A percentile compares a stretch with the other conserved stretches of the same genome.
Evolutionary conservation across 176 grass and related monocot species (phyloP).

Genomic region (Miscanthus lutarioriparius): DNA sequence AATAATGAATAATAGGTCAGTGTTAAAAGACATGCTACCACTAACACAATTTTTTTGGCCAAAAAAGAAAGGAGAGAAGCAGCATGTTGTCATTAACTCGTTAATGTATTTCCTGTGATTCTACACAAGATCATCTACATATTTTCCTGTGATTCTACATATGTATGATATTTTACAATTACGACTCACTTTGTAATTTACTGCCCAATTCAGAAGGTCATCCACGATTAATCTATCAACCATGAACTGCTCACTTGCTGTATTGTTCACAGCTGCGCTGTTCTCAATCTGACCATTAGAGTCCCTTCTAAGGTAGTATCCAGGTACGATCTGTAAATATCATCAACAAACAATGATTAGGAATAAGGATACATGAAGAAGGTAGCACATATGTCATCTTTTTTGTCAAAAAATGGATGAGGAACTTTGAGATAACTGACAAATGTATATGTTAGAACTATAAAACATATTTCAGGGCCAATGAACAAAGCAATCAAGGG

Average conservation of each 20-base stretch:
- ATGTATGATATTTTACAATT: background rate
- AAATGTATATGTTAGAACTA: background rate
- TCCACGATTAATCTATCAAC: slow-evolving; percentile 87
- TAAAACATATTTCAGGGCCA: slow-evolving; percentile 5
- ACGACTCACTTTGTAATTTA: slow-evolving; percentile 77
- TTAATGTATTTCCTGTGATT: slow-evolving; percentile 4
- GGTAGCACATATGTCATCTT: background rate
- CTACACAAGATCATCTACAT: background rate
- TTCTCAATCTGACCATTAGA: slow-evolving; percentile 74
- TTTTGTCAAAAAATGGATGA: slow-evolving; percentile 5
- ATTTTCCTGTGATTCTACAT: background rate
- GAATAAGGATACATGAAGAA: slow-evolving; percentile 9
- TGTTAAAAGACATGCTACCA: slow-evolving; percentile 14
- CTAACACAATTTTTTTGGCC: background rate
- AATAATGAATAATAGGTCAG: background rate
- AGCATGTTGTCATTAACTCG: background rate
- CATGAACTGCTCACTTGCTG: slow-evolving; percentile 94
- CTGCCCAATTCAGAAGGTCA: slow-evolving; percentile 82
- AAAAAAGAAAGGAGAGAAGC: slow-evolving; percentile 7
- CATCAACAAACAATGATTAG: slow-evolving; percentile 28
- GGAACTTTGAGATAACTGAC: background rate
- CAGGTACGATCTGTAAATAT: slow-evolving; percentile 78
- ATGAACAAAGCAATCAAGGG: background rate
- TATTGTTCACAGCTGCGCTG: slow-evolving; percentile 78
- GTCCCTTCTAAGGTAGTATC: slow-evolving; percentile 79